phyloP scores from a whole-genome alignment of 805 yeast genomes.

The Metschnikowia reukaufii region DNA sequence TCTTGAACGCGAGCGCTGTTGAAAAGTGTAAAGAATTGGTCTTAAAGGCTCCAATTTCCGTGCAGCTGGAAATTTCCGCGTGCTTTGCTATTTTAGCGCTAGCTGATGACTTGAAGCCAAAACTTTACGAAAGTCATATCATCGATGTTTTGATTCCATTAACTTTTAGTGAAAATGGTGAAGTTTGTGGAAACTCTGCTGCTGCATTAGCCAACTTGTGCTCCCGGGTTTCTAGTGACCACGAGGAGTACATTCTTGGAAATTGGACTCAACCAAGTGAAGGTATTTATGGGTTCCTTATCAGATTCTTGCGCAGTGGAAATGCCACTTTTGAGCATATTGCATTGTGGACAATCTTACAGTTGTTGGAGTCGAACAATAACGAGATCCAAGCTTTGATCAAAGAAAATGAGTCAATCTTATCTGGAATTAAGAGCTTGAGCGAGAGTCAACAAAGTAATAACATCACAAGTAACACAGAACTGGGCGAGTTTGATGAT shows the following conservation, averaged over 20 bases:
- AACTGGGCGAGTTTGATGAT: slow-evolving; percentile 50
- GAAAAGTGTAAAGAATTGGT: slow-evolving; percentile 88
- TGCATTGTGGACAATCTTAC: slow-evolving; percentile 95
- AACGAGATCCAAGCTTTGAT: slow-evolving; percentile 55
- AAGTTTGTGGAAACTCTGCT: slow-evolving; percentile 97
- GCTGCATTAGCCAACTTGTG: slow-evolving; percentile 97
- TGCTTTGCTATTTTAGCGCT: slow-evolving; percentile 95
- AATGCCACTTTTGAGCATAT: slow-evolving; percentile 97
- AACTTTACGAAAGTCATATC: slow-evolving; percentile 78
- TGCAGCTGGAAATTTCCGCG: slow-evolving; percentile 94
- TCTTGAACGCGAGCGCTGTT: slow-evolving; percentile 94
- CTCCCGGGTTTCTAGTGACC: slow-evolving; percentile 78
- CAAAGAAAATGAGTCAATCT: slow-evolving; percentile 53
- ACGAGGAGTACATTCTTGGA: slow-evolving; percentile 67
- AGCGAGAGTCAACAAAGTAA: slow-evolving; percentile 36
- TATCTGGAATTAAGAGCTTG: slow-evolving; percentile 53
- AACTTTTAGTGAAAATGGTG: slow-evolving; percentile 83
- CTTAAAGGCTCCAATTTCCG: slow-evolving; percentile 80
- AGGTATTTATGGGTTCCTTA: slow-evolving; percentile 82
- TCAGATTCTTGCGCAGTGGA: slow-evolving; percentile 74
- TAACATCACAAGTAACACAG: slow-evolving; percentile 10
- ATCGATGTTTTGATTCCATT: slow-evolving; percentile 88
- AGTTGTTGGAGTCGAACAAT: slow-evolving; percentile 85
- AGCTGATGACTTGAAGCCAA: slow-evolving; percentile 90
- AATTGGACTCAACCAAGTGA: slow-evolving; percentile 79